Evolutionary conservation across 768 basidiomycete genomes (phyloP), one percentile per base, ranked within the genome.

Genomic region (Suillus ampliporus): DNA sequence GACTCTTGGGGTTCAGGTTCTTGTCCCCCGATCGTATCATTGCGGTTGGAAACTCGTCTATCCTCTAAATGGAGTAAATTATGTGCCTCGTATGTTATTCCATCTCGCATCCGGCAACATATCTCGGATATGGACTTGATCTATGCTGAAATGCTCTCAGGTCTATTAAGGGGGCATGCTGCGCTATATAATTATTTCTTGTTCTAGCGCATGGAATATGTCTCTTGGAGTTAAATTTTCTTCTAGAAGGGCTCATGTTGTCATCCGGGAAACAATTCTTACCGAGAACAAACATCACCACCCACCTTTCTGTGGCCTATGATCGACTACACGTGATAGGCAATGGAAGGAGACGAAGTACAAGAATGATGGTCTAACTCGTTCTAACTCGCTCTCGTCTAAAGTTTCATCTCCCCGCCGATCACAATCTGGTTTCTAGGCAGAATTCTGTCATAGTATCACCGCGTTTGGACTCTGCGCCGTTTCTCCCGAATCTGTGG

Each of bases 151-250:
- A 60, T 57, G 43, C 63, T 56, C 64, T 40, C 63, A 66, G 64
- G 35, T 37, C 47, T 68, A 75, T 75, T 75, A 75, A 75, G 74
- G 74, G 57, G 74, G 74, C 57, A 52, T 50, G 57, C 37, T 61
- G 63, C 64, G 67, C 60, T 61, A 65, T 68, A 64, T 65, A 60
- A 63, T 47, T 64, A 46, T 37, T 65, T 71, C 71, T 75, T 71
- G 65, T 70, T 67, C 54, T 69, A 37, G 56, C 64, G 62, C 65
- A 58, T 65, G 67, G 67, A 61, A 56, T 31, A 31, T 61, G 43
- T 51, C 61, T 69, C 69, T 72, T 68, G 61, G 67, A 65, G 60
- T 61, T 61, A 58, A 56, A 58, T 35, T 50, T 63, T 64, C 61
- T 61, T 68, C 62, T 71, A 63, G 67, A 75, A 74, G 70, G 13